These are phyloP conservation scores for Deinandra increscens DNA, from an alignment of 129 eudicot genomes.

Conservation along the genomic window DNA sequence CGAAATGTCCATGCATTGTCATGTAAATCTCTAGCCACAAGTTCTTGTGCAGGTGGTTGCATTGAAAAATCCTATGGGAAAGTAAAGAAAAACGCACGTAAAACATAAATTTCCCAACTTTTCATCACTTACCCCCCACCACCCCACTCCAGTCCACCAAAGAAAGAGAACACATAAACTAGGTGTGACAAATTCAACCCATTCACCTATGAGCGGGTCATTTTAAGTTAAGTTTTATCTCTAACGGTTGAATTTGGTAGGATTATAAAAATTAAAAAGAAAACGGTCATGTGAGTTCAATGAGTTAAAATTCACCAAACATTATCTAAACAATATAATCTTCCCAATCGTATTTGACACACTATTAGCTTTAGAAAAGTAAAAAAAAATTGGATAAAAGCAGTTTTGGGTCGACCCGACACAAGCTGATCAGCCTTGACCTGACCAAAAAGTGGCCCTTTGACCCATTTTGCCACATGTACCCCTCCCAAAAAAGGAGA, in stretches of 20 bases:
- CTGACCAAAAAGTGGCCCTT: not conserved
- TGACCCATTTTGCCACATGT: constrained; percentile 10
- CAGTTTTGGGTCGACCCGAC: not conserved
- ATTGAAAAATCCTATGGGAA: constrained; percentile 61
- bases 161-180: no score
- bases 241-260: not conserved
- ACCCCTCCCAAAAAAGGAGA: not conserved
- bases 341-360: not conserved
- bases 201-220: not conserved
- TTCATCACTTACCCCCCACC: not conserved
- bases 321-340: not conserved
- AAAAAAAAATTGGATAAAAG: not conserved
- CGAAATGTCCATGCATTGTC: constrained; percentile 89
- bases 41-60: constrained; percentile 99
- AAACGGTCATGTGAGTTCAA: not conserved
- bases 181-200: not conserved
- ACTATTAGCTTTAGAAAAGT: not conserved
- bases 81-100: not conserved
- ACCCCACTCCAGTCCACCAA: not conserved
- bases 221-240: not conserved
- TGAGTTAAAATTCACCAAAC: not conserved
- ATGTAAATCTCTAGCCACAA: constrained; percentile 86
- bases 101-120: not conserved
- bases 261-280: not conserved
- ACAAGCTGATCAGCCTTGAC: not conserved